Percentiles rank a stretch among this genome's conserved stretches.
phyloP scores from a whole-genome alignment of 495 filamentous ascomycete species.

The Penicillium crystallinum region DNA sequence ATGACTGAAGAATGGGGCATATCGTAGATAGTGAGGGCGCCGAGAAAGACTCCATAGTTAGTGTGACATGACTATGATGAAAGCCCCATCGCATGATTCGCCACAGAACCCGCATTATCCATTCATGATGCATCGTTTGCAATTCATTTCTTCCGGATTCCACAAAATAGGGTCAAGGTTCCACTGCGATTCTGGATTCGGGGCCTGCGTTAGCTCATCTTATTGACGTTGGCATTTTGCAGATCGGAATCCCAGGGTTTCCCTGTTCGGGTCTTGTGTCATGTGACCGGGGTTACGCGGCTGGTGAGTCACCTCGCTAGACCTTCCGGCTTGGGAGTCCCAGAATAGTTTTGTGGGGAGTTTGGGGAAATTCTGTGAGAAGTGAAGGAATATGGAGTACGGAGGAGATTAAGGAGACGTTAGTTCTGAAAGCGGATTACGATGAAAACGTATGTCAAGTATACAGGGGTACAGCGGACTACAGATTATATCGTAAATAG shows the following conservation, averaged over 20 bases:
- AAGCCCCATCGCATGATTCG: conserved; percentile 5
- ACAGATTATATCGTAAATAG: too few relatives aligned
- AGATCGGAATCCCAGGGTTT: not conserved
- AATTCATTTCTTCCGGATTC: not conserved
- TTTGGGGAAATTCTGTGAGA: not conserved
- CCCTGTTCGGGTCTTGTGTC: not conserved
- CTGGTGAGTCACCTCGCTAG: conserved; percentile 10
- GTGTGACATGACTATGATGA: conserved; percentile 14
- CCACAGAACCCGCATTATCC: conserved; percentile 5
- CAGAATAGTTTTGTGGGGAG: conserved; percentile 7
- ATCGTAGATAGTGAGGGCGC: not conserved
- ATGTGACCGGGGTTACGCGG: conserved; percentile 10
- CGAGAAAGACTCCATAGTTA: not conserved
- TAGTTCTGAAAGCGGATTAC: too few relatives aligned
- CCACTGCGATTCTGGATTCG: not conserved
- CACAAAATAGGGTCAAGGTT: not conserved
- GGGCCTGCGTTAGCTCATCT: conserved; percentile 6
- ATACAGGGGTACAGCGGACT: too few relatives aligned
- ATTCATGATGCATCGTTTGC: not conserved
- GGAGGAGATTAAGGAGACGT: too few relatives aligned
- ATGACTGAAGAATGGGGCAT: not conserved
- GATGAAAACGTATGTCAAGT: too few relatives aligned
- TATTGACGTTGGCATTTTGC: not conserved
- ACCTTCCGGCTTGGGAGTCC: not conserved
- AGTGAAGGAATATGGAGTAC: not conserved